Evolutionary conservation across 2,329 filamentous ascomycete genomes (phyloP), one percentile per base, ranked within the genome.

Genomic region (Xylaria sp.): DNA sequence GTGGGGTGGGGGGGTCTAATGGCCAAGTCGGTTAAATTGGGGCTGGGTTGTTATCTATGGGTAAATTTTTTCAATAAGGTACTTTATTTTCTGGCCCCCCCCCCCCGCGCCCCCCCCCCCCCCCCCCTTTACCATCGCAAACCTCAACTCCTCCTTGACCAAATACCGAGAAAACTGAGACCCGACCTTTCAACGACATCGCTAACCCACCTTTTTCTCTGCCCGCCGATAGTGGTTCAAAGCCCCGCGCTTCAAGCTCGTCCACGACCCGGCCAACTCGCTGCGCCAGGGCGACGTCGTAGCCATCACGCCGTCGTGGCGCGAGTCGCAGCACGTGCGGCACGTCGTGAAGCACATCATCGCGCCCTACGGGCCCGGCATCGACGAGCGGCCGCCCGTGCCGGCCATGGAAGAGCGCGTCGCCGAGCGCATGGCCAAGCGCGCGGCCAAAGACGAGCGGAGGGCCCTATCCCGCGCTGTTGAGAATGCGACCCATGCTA

Each of bases 291-390:
- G 93, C 77, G 93, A 96, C 79, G 88, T 95, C 2, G 88, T 96
- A 34, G 86, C 89, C 71, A 92, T 95, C 74, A 84, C 85, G 8
- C 86, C 89, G 5, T 90, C 90, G 66, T 90, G 87, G 86, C 88
- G 88, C 62, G 88, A 87, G 7, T 89, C 88, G 50, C 89, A 89
- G 71, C 82, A 85, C 71, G 93, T 94, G 75, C 88, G 89, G 31
- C 92, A 95, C 76, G 89, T 94, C 44, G 90, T 96, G 34, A 89
- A 90, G 72, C 84, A 87, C 70, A 94, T 96, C 74, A 87, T 95
- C 70, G 90, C 92, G 3, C 92, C 91, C 1, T 84, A 83, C 60
- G 91, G 91, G 20, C 82, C 83, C 1, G 86, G 89, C 1, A 87
- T 92, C 63, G 84, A 89, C 34, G 84, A 88, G 65, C 85, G 93